Percentiles rank a stretch among this genome's conserved stretches.
These are phyloP conservation scores for Stereocaulon alpinum DNA, from an alignment of 495 filamentous ascomycete genomes.

Conservation along the genomic window DNA sequence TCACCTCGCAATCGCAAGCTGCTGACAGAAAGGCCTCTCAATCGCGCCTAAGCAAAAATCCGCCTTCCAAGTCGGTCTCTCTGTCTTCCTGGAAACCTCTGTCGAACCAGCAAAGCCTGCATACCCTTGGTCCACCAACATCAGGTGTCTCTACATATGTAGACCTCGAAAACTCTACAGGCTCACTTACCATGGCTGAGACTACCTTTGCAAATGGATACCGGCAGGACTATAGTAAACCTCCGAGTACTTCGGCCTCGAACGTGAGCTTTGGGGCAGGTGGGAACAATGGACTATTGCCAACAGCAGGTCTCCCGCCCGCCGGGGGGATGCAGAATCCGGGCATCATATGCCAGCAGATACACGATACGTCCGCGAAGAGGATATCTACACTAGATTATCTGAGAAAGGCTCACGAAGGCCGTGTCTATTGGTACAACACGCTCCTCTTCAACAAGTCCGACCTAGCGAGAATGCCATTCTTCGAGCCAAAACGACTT, in stretches of 20 bases:
- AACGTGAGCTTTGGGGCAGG: slow-evolving; percentile 17
- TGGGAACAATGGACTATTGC: slow-evolving; percentile 13
- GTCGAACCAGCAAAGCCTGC: slow-evolving; percentile 9
- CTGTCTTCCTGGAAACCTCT: neutral
- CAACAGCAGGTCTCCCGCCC: slow-evolving; percentile 16
- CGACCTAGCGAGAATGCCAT: slow-evolving; percentile 71
- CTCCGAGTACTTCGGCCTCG: slow-evolving; percentile 17
- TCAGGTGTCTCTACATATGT: slow-evolving; percentile 9
- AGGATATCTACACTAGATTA: slow-evolving; percentile 95
- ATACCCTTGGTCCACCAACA: slow-evolving; percentile 3
- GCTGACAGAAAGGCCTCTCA: slow-evolving; percentile 9
- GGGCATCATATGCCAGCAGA: slow-evolving; percentile 63
- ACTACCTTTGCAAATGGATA: slow-evolving; percentile 13
- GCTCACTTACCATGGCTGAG: slow-evolving; percentile 16
- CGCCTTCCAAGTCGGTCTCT: slow-evolving; percentile 6
- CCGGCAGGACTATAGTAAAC: slow-evolving; percentile 12
- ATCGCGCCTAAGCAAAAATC: slow-evolving; percentile 5
- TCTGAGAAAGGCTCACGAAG: slow-evolving; percentile 82
- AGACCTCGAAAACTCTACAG: slow-evolving; percentile 8
- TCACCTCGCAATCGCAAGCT: slow-evolving; percentile 2
- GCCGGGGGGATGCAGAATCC: slow-evolving; percentile 49
- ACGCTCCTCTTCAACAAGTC: slow-evolving; percentile 80
- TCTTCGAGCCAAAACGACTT: slow-evolving; percentile 72
- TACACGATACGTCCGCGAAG: slow-evolving; percentile 83
- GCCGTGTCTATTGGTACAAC: slow-evolving; percentile 95